These are phyloP conservation scores for Aspergillus pseudoglaucus DNA, from an alignment of 2,329 filamentous ascomycete species.

Conservation along the genomic window DNA sequence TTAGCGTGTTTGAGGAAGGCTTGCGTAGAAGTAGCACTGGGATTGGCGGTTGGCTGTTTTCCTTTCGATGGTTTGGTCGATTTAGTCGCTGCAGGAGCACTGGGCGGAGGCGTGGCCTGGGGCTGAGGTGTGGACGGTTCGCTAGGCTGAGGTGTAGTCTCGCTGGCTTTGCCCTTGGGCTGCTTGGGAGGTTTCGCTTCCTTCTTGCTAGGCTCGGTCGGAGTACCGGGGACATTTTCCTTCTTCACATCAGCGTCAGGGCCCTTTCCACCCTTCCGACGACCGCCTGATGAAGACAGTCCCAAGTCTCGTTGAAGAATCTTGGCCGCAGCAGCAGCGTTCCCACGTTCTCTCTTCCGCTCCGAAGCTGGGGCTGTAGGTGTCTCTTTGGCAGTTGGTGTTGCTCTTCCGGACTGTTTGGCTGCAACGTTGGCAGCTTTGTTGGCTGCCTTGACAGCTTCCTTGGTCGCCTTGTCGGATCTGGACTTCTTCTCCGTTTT, in stretches of 20 bases:
- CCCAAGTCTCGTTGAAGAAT: slow-evolving; percentile 60
- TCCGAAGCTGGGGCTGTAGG: slow-evolving; percentile 33
- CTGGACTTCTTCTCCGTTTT: slow-evolving; percentile 35
- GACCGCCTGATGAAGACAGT: slow-evolving; percentile 42
- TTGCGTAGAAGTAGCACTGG: slow-evolving; percentile 28
- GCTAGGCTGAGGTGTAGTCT: slow-evolving; percentile 15
- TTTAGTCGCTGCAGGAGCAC: slow-evolving; percentile 14
- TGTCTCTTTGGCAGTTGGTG: slow-evolving; percentile 22
- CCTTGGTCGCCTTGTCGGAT: slow-evolving; percentile 55
- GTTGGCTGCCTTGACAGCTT: slow-evolving; percentile 54
- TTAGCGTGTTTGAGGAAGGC: slow-evolving; percentile 80
- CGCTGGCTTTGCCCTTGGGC: slow-evolving; percentile 10
- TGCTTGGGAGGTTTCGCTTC: slow-evolving; percentile 6
- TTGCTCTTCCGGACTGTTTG: slow-evolving; percentile 31
- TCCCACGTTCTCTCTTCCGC: slow-evolving; percentile 49
- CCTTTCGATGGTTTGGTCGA: slow-evolving; percentile 21
- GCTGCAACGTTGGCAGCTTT: slow-evolving; percentile 22
- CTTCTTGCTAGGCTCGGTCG: slow-evolving; percentile 15
- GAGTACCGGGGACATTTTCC: slow-evolving; percentile 9
- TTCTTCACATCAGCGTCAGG: slow-evolving; percentile 19
- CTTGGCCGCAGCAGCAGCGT: slow-evolving; percentile 47
- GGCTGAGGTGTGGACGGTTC: slow-evolving; percentile 16
- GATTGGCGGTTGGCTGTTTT: slow-evolving; percentile 18
- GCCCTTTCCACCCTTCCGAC: slow-evolving; percentile 32
- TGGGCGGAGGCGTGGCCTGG: slow-evolving; percentile 10